phyloP scores from a whole-genome alignment of 2,329 filamentous ascomycete genomes.

The Penicillium sclerotigenum region DNA sequence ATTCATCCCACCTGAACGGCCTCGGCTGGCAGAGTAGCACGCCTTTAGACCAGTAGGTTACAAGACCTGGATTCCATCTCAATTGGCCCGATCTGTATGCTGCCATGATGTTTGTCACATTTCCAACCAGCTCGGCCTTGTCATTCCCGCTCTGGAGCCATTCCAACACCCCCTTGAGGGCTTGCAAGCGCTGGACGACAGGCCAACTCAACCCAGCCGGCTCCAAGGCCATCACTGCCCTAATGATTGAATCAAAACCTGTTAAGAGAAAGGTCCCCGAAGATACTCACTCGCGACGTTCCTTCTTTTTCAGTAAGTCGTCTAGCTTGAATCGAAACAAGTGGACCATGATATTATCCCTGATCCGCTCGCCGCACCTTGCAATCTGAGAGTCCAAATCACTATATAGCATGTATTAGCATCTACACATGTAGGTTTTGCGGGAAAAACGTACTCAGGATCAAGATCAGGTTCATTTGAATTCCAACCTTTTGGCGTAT shows the following conservation, averaged over 20 bases:
- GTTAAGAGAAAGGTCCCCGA: background rate
- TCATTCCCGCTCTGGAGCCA: background rate
- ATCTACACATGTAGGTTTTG: background rate
- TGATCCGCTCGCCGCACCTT: slow-evolving; percentile 1
- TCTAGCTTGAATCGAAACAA: background rate
- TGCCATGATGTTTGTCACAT: background rate
- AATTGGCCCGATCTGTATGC: background rate
- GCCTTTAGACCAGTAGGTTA: slow-evolving; percentile 8
- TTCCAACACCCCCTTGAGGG: background rate
- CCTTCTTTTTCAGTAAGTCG: background rate
- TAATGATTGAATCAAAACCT: background rate
- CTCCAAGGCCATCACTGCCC: background rate
- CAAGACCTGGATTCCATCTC: background rate
- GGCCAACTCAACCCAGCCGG: background rate
- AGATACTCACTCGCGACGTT: background rate
- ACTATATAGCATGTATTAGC: background rate
- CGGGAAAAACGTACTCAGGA: background rate
- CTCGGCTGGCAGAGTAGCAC: background rate
- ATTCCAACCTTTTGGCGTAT: slow-evolving; percentile 1
- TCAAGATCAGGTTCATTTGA: background rate
- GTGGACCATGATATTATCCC: background rate
- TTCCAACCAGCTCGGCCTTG: background rate
- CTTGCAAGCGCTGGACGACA: background rate
- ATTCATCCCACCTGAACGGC: background rate
- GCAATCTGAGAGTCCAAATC: background rate